These are phyloP conservation scores for Tuber brumale DNA, from an alignment of 495 filamentous ascomycete genomes.

Conservation along the genomic window DNA sequence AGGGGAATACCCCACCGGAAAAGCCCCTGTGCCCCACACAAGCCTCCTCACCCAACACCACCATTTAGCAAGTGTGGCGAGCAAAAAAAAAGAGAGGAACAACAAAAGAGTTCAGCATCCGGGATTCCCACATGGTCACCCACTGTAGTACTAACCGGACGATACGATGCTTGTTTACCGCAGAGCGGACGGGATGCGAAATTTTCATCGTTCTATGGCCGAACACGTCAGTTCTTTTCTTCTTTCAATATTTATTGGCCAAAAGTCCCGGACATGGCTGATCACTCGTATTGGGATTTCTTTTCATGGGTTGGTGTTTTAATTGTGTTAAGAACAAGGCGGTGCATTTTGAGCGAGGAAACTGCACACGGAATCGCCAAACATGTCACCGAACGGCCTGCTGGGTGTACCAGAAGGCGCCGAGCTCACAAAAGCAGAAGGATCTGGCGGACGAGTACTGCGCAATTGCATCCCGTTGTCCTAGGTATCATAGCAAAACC, in stretches of 20 bases:
- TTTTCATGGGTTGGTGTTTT: background rate
- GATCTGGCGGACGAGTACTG: too few species aligned
- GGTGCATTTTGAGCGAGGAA: background rate
- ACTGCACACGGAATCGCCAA: too few species aligned
- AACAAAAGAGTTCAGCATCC: conserved; percentile 1
- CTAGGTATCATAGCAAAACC: too few species aligned
- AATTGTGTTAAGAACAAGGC: background rate
- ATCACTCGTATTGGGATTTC: background rate
- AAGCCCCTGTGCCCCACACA: background rate
- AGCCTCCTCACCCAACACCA: background rate
- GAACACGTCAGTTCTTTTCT: background rate
- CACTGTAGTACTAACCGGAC: conserved; percentile 2
- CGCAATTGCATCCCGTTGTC: too few species aligned
- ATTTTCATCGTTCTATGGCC: background rate
- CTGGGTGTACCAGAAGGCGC: too few species aligned
- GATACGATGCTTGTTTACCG: background rate
- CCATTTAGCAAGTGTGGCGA: background rate
- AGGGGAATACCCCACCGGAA: background rate
- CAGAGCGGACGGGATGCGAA: background rate
- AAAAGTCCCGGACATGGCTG: background rate
- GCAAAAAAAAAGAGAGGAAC: background rate
- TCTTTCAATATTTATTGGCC: background rate
- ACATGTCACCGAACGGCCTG: too few species aligned
- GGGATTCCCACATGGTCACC: conserved; percentile 5
- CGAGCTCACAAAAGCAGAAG: too few species aligned